A percentile compares a stretch with the other conserved stretches of the same genome.
Evolutionary conservation across 768 basidiomycete species (phyloP).

Genomic region (Strobilomyces echinocephalus): DNA sequence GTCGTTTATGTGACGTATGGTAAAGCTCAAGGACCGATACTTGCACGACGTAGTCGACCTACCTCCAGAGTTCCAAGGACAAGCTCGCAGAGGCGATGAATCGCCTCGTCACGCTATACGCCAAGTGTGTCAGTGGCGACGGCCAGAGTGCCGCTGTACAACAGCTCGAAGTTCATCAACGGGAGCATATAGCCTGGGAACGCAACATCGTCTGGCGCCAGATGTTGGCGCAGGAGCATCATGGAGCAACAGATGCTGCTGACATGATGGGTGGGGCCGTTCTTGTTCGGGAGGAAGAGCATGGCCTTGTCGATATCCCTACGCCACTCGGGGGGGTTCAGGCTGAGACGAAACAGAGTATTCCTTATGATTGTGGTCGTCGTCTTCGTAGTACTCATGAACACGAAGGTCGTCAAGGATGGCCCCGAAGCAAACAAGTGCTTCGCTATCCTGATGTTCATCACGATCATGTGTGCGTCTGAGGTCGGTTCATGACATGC

Average conservation of each 20-base stretch:
- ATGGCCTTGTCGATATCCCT: constrained; percentile 33
- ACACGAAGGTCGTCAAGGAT: constrained; percentile 49
- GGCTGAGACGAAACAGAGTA: constrained; percentile 58
- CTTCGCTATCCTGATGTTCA: constrained; percentile 83
- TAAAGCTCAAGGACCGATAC: constrained; percentile 72
- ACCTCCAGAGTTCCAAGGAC: constrained; percentile 58
- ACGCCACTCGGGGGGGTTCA: constrained; percentile 66
- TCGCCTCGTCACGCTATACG: constrained; percentile 69
- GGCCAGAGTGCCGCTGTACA: constrained; percentile 68
- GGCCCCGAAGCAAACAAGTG: constrained; percentile 78
- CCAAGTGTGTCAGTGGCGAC: constrained; percentile 77
- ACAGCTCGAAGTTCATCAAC: constrained; percentile 80
- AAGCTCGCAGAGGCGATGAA: constrained; percentile 53
- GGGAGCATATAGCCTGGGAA: constrained; percentile 95
- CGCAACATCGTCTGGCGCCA: constrained; percentile 96
- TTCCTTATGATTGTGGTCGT: constrained; percentile 53
- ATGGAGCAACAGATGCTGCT: constrained; percentile 48
- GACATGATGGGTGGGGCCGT: no score
- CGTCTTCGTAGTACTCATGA: constrained; percentile 59
- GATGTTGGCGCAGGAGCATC: constrained; percentile 82
- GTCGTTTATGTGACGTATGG: neutral
- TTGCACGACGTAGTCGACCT: constrained; percentile 75
- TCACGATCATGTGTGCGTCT: constrained; percentile 95
- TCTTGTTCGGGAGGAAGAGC: no score
- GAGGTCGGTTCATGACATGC: constrained; percentile 51